Base-by-base conservation (phyloP, 2,329 filamentous ascomycete species). In the Escovopsis weberi region DNA sequence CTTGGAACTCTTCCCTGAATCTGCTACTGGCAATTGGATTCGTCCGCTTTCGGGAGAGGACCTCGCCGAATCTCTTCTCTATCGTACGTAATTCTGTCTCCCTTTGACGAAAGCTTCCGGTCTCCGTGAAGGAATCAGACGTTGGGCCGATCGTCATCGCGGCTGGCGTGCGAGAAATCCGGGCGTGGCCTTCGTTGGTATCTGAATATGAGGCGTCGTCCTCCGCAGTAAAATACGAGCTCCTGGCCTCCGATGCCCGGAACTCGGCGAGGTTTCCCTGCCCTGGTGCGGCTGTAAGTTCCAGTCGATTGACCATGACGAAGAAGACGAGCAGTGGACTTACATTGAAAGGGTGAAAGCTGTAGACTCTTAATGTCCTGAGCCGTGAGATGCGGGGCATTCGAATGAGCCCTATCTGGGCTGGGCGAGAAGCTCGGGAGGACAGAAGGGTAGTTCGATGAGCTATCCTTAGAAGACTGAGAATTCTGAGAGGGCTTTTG, bases 1-100 rank as follows among this genome's bases (percentile, higher is more conserved):
- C 19, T 1, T 42, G 38, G 40, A 68, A 61, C 5, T 66, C 57
- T 45, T 70, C 66, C 9, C 50, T 56, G 48, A 69, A 70, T 18
- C 56, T 64, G 47, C 63, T 68, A 38, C 47, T 48, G 1, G 62
- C 44, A 10, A 53, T 55, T n/a, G 47, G 42, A 2, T 51, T 51
- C 2, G 50, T 53, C 33, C 58, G 58, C 26, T 53, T 58, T 3
- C 54, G 55, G 12, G 56, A 39, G 2, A 60, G 44, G 5, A 55
- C 52, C n/a, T 60, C 50, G 11, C 57, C 56, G 41, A 69, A 67
- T n/a, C 64, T 57, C 43, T 61, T 61, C 41, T 64, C 55, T 18
- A 69, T 60, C 1, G 60, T 60, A 33, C 46, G 52, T 11, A 64
- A 53, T 49, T 67, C 64, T 8, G 51, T 50, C 42, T 67, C 65